Evolutionary conservation across 1,139 yeast species (phyloP).

Genomic region (Saccharomycopsis crataegensis): DNA sequence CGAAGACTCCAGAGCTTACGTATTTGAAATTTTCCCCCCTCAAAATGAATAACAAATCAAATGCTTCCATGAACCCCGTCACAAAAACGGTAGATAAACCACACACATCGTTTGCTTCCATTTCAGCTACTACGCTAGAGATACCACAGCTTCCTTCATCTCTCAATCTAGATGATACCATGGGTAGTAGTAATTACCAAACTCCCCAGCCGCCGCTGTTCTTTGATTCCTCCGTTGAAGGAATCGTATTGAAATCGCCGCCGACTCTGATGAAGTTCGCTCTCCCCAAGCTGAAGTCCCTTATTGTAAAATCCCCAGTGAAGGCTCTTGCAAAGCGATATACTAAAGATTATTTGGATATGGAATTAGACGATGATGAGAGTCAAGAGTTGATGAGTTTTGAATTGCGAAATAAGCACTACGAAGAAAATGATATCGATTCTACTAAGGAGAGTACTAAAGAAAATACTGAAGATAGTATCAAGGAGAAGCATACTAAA

Average conservation of each 20-base stretch:
- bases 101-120: background rate
- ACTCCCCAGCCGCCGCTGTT: background rate
- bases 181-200: background rate
- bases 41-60: background rate
- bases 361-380: constrained; percentile 16
- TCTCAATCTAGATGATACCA: background rate
- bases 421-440: background rate
- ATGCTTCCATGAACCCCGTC: background rate
- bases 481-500: too few species aligned
- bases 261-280: constrained; percentile 16
- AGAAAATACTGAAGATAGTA: too few species aligned
- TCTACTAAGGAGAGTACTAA: too few species aligned
- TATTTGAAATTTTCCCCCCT: constrained; percentile 19
- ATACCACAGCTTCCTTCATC: constrained; percentile 11
- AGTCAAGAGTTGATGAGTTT: constrained; percentile 1
- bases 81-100: background rate
- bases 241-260: constrained; percentile 3
- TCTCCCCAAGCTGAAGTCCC: constrained; percentile 13
- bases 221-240: background rate
- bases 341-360: constrained; percentile 17
- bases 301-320: constrained; percentile 14
- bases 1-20: constrained; percentile 20
- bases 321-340: constrained; percentile 19
- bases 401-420: constrained; percentile 1
- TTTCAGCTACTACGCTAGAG: constrained; percentile 8